Evolutionary conservation across 352 stramenopile species (phyloP), one percentile per base, ranked within the genome.

Genomic region (Phytopythium litorale): DNA sequence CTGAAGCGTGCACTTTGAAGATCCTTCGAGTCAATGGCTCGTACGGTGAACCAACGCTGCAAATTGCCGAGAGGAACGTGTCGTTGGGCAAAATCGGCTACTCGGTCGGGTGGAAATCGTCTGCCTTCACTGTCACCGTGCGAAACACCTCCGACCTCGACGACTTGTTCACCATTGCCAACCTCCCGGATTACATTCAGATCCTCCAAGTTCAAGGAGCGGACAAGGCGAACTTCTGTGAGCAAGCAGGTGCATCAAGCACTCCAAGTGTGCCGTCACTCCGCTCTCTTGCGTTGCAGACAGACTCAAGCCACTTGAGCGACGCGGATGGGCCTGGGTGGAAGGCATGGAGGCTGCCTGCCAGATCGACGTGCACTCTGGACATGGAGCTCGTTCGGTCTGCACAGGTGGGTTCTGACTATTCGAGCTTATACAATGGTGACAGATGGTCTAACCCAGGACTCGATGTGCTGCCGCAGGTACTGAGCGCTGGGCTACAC

Each of bases 81-180:
- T 75, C 73, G 33, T 66, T 96, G 30, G 88, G 88, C 45, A 96
- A 96, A 58, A 86, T 96, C 60, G 84, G 86, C 2, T 95, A 92
- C 57, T 80, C 75, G 8, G 76, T 89, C 56, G 81, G 82, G 4
- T 94, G 85, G 85, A 83, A 81, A 63, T 78, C 79, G 16, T 88
- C 77, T 0, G 69, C 57, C 18, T 96, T 96, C 63, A 68, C 88
- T 8, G 21, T 95, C 33, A 69, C 63, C 0, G 66, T 95, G 43
- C 82, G 76, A 55, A 96, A 96, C 46, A 60, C 69, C 4, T 92
- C 86, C 8, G 86, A 94, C 15, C 61, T 93, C 6, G 52, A 65
- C 25, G 68, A 84, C 49, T 81, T 72, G 45, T 85, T 94, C 65
- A 71, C 76, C 5, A 60, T 96, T 33, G 69, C 71, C n/a, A 81